Conservation (phyloP, 345 rosid species). For the Carallia pectinifolia region DNA sequence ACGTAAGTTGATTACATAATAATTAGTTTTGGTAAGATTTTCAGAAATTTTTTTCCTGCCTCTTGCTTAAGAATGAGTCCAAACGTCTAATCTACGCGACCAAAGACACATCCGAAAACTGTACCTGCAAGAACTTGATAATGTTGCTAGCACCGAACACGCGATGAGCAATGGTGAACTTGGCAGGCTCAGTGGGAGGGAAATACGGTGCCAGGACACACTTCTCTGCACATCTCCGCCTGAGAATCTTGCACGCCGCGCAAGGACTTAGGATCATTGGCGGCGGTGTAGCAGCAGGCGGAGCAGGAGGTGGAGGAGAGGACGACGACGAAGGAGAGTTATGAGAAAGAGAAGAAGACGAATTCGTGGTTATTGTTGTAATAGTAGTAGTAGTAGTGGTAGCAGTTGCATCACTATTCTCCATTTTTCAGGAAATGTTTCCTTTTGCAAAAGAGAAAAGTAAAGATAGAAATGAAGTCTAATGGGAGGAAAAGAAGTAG, state of each 20-base stretch:
- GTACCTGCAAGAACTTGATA: conserved; percentile 88
- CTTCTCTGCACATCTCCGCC: conserved; percentile 77
- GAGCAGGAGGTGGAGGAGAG: conserved; percentile 12
- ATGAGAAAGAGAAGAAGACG: not conserved
- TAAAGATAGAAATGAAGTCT: no score
- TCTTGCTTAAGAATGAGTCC: no score
- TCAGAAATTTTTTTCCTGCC: no score
- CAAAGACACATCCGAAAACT: not conserved
- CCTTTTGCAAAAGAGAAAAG: no score
- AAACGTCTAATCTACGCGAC: not conserved
- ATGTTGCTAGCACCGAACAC: conserved; percentile 95
- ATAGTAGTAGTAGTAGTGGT: not conserved
- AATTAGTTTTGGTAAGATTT: no score
- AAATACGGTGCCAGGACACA: conserved; percentile 92
- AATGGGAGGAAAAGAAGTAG: no score
- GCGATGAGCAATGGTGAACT: conserved; percentile 89
- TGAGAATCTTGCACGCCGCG: conserved; percentile 83
- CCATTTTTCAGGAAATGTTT: not conserved
- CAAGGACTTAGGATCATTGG: conserved; percentile 77
- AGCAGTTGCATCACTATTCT: not conserved
- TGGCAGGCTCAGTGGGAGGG: conserved; percentile 83
- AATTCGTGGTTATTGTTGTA: not conserved
- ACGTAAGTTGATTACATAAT: no score
- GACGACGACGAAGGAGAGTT: conserved; percentile 21
- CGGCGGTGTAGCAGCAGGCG: conserved; percentile 55